Evolutionary conservation across 2,329 filamentous ascomycete genomes (phyloP).

Genomic region (Monosporascus ibericus): DNA sequence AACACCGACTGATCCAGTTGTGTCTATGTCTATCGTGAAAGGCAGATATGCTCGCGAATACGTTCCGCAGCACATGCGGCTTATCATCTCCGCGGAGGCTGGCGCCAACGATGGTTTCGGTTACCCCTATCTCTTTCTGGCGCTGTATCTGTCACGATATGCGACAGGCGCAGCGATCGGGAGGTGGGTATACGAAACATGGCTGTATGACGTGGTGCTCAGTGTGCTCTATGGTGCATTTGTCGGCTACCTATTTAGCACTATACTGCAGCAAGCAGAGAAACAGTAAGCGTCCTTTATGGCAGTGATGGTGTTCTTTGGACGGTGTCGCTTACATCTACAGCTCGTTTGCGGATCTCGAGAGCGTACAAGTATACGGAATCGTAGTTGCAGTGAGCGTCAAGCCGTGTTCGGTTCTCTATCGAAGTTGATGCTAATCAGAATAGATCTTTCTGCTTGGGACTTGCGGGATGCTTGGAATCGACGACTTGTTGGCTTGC

Average conservation of each 20-base stretch:
- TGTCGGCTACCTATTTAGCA: conserved; percentile 63
- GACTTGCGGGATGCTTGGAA: conserved; percentile 17
- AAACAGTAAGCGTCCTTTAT: neutral
- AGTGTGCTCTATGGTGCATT: conserved; percentile 57
- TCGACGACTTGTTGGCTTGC: conserved; percentile 21
- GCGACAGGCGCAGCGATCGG: conserved; percentile 34
- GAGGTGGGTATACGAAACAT: conserved; percentile 66
- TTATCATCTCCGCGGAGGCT: conserved; percentile 57
- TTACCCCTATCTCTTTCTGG: conserved; percentile 64
- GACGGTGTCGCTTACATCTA: too few species aligned
- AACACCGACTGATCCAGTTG: conserved; percentile 64
- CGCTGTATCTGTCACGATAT: conserved; percentile 45
- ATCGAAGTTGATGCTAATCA: too few species aligned
- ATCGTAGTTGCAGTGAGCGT: neutral
- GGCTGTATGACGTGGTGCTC: conserved; percentile 59
- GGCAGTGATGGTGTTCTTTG: too few species aligned
- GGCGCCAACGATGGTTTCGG: conserved; percentile 66
- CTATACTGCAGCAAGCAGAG: conserved; percentile 22
- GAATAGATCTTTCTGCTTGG: conserved; percentile 12
- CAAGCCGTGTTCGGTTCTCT: too few species aligned
- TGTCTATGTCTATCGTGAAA: conserved; percentile 55
- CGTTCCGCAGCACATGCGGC: conserved; percentile 59
- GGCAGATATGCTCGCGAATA: conserved; percentile 55
- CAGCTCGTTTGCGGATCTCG: conserved; percentile 1
- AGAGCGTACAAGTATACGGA: conserved; percentile 4